Base-by-base conservation (phyloP, 129 eudicot genomes). In the Pittosporum tobira region DNA sequence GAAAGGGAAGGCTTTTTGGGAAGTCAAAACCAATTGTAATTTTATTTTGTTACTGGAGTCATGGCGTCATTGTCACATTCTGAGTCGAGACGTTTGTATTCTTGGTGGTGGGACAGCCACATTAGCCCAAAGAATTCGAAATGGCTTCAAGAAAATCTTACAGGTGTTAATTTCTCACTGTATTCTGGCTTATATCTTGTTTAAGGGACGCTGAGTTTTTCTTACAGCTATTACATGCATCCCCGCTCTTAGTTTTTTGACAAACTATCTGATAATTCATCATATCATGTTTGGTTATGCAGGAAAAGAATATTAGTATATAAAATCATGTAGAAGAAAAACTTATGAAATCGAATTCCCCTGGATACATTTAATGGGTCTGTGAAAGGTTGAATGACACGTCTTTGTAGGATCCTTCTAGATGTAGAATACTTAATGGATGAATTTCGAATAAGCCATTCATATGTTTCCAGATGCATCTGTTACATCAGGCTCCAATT, bases 61-160 rank as follows among this genome's bases (percentile, higher is more conserved):
- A 82, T 84, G 93, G 79, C 85, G 2, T 44, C 76, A 46, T 55
- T 70, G 65, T 55, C 64, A 22, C 75, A 77, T 44, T 74, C 96
- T 0, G 96, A 87, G 5, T 77, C 94, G 31, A 84, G 93, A 71
- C 94, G 93, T 54, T 37, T 58, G 80, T 93, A 93, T 62, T 93
- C 99, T 50, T 93, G 99, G 99, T 87, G 93, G 99, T 93, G 99
- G 99, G 99, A 93, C 64, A 93, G 99, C 79, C 99, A 93, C 79
- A 87, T 64, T 65, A 80, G 83, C 84, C 99, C 99, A 23, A 93
- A 93, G 83, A 93, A 93, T 70, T 93, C 99, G 6, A 93, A 93
- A 84, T 93, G 99, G 99, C 99, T 93, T 74, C 88, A 87, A 61
- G 96, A 93, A 30, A 93, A 93, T 84, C 93, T 93, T 53, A 79